Percentiles rank a stretch among this genome's conserved stretches.
phyloP scores from a whole-genome alignment of 2,329 filamentous ascomycete species.

The Fusarium sp. region DNA sequence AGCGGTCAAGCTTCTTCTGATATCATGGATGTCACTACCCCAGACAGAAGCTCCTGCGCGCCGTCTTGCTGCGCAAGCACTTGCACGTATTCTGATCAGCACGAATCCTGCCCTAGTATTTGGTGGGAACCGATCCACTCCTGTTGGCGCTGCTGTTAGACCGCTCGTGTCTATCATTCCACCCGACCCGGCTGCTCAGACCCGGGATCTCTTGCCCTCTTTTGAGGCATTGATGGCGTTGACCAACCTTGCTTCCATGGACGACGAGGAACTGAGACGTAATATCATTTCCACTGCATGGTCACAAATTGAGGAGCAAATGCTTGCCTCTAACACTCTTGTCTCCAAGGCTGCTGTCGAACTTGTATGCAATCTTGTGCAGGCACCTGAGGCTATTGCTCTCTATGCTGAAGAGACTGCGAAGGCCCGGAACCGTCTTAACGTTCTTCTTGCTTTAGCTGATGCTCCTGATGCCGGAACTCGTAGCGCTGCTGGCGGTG shows the following conservation, averaged over 20 bases:
- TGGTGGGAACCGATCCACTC: constrained; percentile 77
- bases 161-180: constrained; percentile 82
- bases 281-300: constrained; percentile 81
- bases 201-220: constrained; percentile 83
- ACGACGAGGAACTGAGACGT: constrained; percentile 72
- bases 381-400: constrained; percentile 72
- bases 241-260: constrained; percentile 89
- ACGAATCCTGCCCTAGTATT: constrained; percentile 89
- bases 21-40: constrained; percentile 73
- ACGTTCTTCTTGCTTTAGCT: constrained; percentile 87
- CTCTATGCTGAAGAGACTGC: constrained; percentile 76
- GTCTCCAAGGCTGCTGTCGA: constrained; percentile 88
- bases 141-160: constrained; percentile 83
- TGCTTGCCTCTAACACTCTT: constrained; percentile 80
- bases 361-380: constrained; percentile 90
- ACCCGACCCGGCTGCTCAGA: constrained; percentile 70
- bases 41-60: constrained; percentile 61
- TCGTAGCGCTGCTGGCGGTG: constrained; percentile 86
- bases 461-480: constrained; percentile 87
- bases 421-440: constrained; percentile 78
- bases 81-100: constrained; percentile 87
- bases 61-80: constrained; percentile 78
- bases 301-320: constrained; percentile 82
- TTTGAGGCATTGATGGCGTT: constrained; percentile 93
- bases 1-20: constrained; percentile 85